phyloP scores from a whole-genome alignment of 495 filamentous ascomycete species.

The Hypomontagnella monticulosa region DNA sequence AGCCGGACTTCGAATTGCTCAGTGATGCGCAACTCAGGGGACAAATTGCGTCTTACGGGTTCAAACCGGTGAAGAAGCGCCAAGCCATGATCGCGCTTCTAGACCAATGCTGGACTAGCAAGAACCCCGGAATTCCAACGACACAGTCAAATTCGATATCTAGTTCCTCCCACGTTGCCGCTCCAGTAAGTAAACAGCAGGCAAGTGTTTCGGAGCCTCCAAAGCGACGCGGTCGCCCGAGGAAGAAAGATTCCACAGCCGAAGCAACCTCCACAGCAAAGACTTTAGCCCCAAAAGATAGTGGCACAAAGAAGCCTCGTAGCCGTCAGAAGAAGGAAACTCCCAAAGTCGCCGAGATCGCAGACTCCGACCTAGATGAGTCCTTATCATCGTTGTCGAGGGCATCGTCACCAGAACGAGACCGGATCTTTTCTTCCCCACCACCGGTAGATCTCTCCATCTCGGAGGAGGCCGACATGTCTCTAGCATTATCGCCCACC shows the following conservation, averaged over 20 bases:
- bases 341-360: constrained; percentile 64
- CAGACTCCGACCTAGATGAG: constrained; percentile 60
- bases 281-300: constrained; percentile 24
- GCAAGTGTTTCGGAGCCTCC: constrained; percentile 25
- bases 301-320: constrained; percentile 36
- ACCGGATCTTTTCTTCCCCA: constrained; percentile 50
- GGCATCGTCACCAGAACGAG: constrained; percentile 48
- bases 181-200: constrained; percentile 19
- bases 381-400: constrained; percentile 46
- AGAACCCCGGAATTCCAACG: constrained; percentile 33
- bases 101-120: constrained; percentile 75
- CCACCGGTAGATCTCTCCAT: constrained; percentile 46
- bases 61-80: constrained; percentile 77
- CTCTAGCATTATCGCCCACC: constrained; percentile 48
- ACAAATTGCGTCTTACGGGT: constrained; percentile 71
- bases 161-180: constrained; percentile 22
- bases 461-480: constrained; percentile 54
- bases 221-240: constrained; percentile 56
- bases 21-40: constrained; percentile 71
- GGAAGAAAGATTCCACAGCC: constrained; percentile 47
- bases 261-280: constrained; percentile 27
- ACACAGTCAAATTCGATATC: constrained; percentile 35
- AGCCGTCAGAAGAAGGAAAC: constrained; percentile 19
- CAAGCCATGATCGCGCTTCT: constrained; percentile 76
- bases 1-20: constrained; percentile 70